Percentiles rank a stretch among this genome's conserved stretches.
These are phyloP conservation scores for Sisymbrium altissimum DNA, from an alignment of 345 rosid genomes.

Conservation along the genomic window DNA sequence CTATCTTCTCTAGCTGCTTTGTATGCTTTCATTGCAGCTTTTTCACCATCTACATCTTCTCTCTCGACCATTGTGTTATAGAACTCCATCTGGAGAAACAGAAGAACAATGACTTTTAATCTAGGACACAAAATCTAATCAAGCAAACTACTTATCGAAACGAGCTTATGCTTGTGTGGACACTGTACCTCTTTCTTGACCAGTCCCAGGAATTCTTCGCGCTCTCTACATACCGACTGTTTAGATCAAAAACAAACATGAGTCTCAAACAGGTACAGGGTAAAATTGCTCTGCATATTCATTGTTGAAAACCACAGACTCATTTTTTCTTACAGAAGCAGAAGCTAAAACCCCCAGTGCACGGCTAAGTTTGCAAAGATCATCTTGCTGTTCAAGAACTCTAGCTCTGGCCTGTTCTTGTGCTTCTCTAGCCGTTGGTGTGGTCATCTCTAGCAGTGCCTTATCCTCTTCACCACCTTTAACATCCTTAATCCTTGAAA, in stretches of 20 bases:
- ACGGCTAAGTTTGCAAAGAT: conserved; percentile 76
- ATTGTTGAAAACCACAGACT: conserved; percentile 9
- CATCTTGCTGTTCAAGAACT: conserved; percentile 66
- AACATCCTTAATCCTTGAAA: conserved; percentile 56
- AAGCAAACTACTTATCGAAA: not conserved
- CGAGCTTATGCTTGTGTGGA: not conserved
- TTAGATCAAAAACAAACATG: conserved; percentile 22
- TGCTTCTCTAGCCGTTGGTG: conserved; percentile 61
- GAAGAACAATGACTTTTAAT: not conserved
- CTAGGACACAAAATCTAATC: not conserved
- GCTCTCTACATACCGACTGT: conserved; percentile 89
- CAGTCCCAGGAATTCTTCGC: conserved; percentile 78
- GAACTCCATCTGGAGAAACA: conserved; percentile 65
- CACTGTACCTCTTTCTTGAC: conserved; percentile 84
- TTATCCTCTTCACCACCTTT: conserved; percentile 57
- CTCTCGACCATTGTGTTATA: conserved; percentile 80
- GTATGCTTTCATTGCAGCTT: conserved; percentile 74
- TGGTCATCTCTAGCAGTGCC: conserved; percentile 74
- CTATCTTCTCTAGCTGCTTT: conserved; percentile 75
- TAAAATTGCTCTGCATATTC: not conserved
- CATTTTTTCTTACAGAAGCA: conserved; percentile 69
- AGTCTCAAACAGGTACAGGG: conserved; percentile 14
- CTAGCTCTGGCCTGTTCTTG: conserved; percentile 71
- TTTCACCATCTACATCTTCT: conserved; percentile 64
- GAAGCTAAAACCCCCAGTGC: conserved; percentile 92